A percentile compares a stretch with the other conserved stretches of the same genome.
Evolutionary conservation across 192 early-diverging fungal species (phyloP).

Genomic region (Borealophlyctis nickersoniae): DNA sequence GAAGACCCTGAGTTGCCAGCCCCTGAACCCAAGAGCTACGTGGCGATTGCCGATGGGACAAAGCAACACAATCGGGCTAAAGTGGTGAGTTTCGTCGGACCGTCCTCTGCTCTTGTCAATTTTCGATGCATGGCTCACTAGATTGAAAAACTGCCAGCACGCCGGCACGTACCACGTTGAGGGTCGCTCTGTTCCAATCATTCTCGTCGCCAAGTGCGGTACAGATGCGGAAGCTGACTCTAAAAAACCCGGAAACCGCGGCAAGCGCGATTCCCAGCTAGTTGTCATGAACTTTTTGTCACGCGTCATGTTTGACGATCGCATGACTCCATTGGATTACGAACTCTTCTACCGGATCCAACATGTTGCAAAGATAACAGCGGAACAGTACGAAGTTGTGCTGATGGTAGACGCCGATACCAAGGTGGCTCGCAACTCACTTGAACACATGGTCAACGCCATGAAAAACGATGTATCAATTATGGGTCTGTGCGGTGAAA

Average conservation of each 20-base stretch:
- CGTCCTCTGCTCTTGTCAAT: no score
- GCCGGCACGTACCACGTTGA: slow-evolving; percentile 32
- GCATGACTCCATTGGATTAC: slow-evolving; percentile 87
- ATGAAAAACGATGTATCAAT: slow-evolving; percentile 76
- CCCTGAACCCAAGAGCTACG: slow-evolving; percentile 40
- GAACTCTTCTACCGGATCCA: slow-evolving; percentile 81
- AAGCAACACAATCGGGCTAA: slow-evolving; percentile 93
- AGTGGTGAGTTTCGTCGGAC: slow-evolving; percentile 53
- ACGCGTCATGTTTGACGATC: slow-evolving; percentile 75
- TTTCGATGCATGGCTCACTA: background rate
- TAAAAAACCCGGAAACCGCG: slow-evolving; percentile 58
- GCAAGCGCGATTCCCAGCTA: slow-evolving; percentile 96
- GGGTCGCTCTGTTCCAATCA: slow-evolving; percentile 38
- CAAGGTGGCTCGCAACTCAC: slow-evolving; percentile 23
- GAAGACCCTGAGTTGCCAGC: slow-evolving; percentile 38
- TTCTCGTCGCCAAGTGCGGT: slow-evolving; percentile 49
- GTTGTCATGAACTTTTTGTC: slow-evolving; percentile 92
- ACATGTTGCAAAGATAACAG: slow-evolving; percentile 71
- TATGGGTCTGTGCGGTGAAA: slow-evolving; percentile 89
- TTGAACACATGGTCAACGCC: slow-evolving; percentile 37
- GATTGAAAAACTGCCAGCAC: slow-evolving; percentile 20
- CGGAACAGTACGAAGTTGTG: slow-evolving; percentile 61
- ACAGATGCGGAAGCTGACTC: slow-evolving; percentile 23
- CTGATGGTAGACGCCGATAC: slow-evolving; percentile 35
- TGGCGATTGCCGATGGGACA: slow-evolving; percentile 86